Evolutionary conservation across 2,329 filamentous ascomycete genomes (phyloP), one percentile per base, ranked within the genome.

Genomic region (Bretziella fagacearum): DNA sequence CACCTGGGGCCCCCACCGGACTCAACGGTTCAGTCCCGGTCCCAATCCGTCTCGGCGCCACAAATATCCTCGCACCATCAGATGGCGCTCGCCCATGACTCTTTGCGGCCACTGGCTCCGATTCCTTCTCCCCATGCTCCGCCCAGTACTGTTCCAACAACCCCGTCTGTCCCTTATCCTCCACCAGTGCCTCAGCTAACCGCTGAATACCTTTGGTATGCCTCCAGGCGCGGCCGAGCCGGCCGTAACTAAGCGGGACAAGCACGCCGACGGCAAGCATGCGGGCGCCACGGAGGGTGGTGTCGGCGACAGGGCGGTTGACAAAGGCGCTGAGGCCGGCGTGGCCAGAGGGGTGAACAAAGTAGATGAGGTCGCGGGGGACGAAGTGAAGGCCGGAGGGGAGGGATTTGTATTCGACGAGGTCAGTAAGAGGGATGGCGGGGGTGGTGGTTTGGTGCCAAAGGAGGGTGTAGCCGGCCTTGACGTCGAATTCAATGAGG

Each of bases 341-440:
- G 64, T 86, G 80, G 39, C 75, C 70, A 41, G 74, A 67, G 51
- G 76, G 79, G 58, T 96, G 86, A 36, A 93, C 79, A 61, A 96
- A 98, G 67, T 96, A 98, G 57, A 86, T 84, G 44, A 96, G 69
- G 62, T 98, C 91, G 54, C 87, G 77, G 26, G 79, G 69, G 17
- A 96, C 84, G 49, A 84, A 82, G 63, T 98, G 91, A 43, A 95
- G 64, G 20, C 91, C 91, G 0, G 89, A 96, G 2, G 91, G 91
- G 40, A 98, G 71, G 52, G 85, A 93, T 64, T 95, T 96, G 72
- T 86, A 98, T 64, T 98, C 91, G 57, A 95, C 85, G 20, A 82
- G 77, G 47, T 85, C 85, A 55, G 93, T 84, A 42, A 96, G 73
- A 62, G 74, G 70, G 64, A 89, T 71, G 42, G 75, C 78, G 11